phyloP scores from a whole-genome alignment of 768 basidiomycete species.

The Suillus americanus region DNA sequence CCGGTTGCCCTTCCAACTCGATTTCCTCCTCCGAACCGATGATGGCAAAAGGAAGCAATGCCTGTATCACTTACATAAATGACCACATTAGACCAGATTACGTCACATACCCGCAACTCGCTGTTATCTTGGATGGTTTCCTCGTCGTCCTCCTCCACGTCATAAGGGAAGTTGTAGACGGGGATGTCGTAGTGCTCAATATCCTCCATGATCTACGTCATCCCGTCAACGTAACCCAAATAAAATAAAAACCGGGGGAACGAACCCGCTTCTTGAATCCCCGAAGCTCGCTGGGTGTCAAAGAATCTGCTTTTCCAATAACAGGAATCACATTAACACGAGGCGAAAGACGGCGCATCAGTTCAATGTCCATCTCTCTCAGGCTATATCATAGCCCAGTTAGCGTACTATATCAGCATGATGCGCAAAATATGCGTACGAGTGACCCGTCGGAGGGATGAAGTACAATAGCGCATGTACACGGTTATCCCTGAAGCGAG shows the following conservation, averaged over 20 bases:
- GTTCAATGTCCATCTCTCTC: constrained; percentile 97
- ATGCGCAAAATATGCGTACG: constrained; percentile 54
- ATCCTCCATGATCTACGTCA: constrained; percentile 92
- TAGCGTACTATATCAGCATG: background rate
- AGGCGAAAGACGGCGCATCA: constrained; percentile 97
- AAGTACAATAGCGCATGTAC: constrained; percentile 97
- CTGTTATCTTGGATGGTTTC: constrained; percentile 98
- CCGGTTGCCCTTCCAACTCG: constrained; percentile 85
- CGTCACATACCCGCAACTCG: constrained; percentile 76
- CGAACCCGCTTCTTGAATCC: constrained; percentile 93
- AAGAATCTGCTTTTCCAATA: constrained; percentile 92
- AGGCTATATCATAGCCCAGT: constrained; percentile 45
- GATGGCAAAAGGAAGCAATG: constrained; percentile 93
- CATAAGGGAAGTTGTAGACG: constrained; percentile 99
- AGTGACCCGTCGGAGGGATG: constrained; percentile 96
- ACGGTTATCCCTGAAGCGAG: constrained; percentile 97
- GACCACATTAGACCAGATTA: constrained; percentile 2
- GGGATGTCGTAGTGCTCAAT: constrained; percentile 98
- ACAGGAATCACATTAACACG: constrained; percentile 99
- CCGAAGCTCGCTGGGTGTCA: constrained; percentile 89
- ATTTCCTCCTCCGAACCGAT: constrained; percentile 98
- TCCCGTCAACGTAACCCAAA: constrained; percentile 7
- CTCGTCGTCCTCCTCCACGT: constrained; percentile 98
- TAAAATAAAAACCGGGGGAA: constrained; percentile 10
- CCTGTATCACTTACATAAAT: constrained; percentile 40